A percentile compares a stretch with the other conserved stretches of the same genome.
phyloP scores from a whole-genome alignment of 2,329 filamentous ascomycete species.

The Chaetomiaceae sp. region DNA sequence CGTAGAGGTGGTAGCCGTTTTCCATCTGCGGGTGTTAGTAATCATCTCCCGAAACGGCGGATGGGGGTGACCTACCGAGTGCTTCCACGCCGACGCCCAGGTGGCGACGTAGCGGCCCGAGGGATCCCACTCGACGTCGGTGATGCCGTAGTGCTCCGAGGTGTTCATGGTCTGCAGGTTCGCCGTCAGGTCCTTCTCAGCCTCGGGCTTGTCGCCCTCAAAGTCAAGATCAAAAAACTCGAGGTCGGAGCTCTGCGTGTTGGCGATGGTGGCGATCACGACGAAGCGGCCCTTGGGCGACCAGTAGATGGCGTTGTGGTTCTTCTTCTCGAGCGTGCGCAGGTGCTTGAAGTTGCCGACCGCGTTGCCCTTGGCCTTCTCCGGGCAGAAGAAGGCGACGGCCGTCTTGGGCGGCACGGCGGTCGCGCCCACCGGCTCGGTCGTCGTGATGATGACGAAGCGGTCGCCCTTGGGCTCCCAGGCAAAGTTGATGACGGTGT shows the following conservation, averaged over 20 bases:
- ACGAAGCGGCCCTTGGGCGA: slow-evolving; percentile 93
- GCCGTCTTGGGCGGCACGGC: slow-evolving; percentile 90
- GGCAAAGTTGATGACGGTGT: slow-evolving; percentile 98
- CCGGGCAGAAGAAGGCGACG: slow-evolving; percentile 93
- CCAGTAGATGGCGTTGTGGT: slow-evolving; percentile 99
- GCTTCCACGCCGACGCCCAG: slow-evolving; percentile 93
- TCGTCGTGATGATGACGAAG: slow-evolving; percentile 94
- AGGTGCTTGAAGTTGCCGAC: slow-evolving; percentile 96
- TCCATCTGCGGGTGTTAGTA: slow-evolving; percentile 66
- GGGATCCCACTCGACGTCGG: slow-evolving; percentile 96
- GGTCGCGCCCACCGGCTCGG: slow-evolving; percentile 71
- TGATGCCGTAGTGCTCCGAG: slow-evolving; percentile 94
- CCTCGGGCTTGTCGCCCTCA: slow-evolving; percentile 91
- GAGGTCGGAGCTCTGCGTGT: slow-evolving; percentile 87
- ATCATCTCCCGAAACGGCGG: background rate
- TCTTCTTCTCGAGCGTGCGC: slow-evolving; percentile 96
- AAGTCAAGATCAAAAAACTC: slow-evolving; percentile 99
- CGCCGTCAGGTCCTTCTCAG: slow-evolving; percentile 87
- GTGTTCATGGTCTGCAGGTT: slow-evolving; percentile 94
- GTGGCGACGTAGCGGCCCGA: slow-evolving; percentile 92
- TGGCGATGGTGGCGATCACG: slow-evolving; percentile 87
- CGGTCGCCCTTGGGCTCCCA: slow-evolving; percentile 98
- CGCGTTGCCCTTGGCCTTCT: slow-evolving; percentile 78
- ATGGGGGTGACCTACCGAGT: slow-evolving; percentile 63
- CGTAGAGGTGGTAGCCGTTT: slow-evolving; percentile 97